Conservation (phyloP, 1,139 yeast genomes). For the Kurtzmaniella quercitrusa region DNA sequence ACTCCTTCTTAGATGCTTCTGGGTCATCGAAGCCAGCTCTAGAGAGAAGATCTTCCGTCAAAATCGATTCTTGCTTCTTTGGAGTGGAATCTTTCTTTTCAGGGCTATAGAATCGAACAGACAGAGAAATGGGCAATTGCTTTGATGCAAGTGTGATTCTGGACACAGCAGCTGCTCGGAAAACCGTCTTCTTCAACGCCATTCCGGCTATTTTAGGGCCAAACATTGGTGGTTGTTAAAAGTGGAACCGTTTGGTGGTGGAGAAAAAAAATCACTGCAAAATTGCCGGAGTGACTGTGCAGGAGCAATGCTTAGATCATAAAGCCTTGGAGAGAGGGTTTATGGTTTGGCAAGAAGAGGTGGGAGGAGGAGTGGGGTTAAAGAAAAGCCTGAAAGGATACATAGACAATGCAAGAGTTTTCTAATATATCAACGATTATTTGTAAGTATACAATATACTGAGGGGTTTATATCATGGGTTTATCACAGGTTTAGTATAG, state of each 20-base stretch:
- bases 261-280: neutral
- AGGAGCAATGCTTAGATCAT: no score
- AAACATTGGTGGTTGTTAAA: neutral
- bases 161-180: neutral
- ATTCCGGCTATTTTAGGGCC: neutral
- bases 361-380: no score
- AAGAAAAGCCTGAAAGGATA: no score
- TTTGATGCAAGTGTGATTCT: neutral
- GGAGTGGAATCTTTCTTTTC: neutral
- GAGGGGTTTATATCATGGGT: no score
- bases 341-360: no score
- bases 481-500: no score
- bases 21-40: slow-evolving; percentile 73
- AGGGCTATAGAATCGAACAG: neutral
- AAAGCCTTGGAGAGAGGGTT: no score
- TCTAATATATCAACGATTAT: no score
- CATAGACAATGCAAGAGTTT: no score
- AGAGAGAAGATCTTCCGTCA: slow-evolving; percentile 77
- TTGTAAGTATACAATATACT: no score
- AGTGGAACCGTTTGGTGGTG: neutral
- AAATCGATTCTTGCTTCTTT: slow-evolving; percentile 40
- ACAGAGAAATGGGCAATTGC: neutral
- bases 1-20: slow-evolving; percentile 10
- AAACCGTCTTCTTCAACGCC: neutral
- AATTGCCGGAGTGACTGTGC: neutral